Evolutionary conservation across 495 filamentous ascomycete genomes (phyloP).

Genomic region (Schizothecium vesticola): DNA sequence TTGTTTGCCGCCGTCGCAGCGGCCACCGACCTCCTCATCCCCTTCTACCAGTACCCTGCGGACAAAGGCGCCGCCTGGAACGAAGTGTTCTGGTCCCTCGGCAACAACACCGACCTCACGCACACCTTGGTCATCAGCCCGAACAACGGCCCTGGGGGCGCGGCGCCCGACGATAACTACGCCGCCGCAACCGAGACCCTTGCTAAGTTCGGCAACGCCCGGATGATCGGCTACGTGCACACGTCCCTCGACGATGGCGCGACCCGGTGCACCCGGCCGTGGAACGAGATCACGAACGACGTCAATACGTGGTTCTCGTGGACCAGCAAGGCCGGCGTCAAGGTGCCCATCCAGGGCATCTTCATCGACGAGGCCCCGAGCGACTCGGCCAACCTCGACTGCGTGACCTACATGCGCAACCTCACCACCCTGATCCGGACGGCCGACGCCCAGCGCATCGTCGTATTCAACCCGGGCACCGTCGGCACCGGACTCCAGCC

Average conservation of each 20-base stretch:
- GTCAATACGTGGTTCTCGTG: conserved; percentile 41
- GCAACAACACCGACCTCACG: conserved; percentile 28
- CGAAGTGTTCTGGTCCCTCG: too few relatives aligned
- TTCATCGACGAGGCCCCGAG: conserved; percentile 23
- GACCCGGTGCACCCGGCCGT: conserved; percentile 20
- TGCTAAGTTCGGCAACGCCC: conserved; percentile 39
- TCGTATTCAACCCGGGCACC: too few relatives aligned
- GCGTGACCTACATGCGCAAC: conserved; percentile 14
- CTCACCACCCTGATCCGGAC: conserved; percentile 6
- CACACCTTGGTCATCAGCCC: conserved; percentile 47
- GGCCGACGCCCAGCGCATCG: too few relatives aligned
- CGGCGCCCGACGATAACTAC: conserved; percentile 23
- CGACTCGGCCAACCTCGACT: conserved; percentile 10
- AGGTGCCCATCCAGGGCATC: conserved; percentile 22
- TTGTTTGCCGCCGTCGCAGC: neutral
- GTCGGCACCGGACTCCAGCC: too few relatives aligned
- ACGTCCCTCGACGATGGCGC: conserved; percentile 27
- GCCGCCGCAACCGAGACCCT: conserved; percentile 34
- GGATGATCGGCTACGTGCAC: conserved; percentile 46
- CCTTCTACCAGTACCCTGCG: conserved; percentile 47
- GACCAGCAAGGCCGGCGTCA: conserved; percentile 30
- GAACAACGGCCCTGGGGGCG: conserved; percentile 42
- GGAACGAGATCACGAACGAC: conserved; percentile 30
- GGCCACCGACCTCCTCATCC: conserved; percentile 40
- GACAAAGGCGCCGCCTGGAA: conserved; percentile 33